Percentiles rank a stretch among this genome's conserved stretches.
Evolutionary conservation across 2,329 filamentous ascomycete species (phyloP).

Genomic region (Fusarium oligoseptatum): DNA sequence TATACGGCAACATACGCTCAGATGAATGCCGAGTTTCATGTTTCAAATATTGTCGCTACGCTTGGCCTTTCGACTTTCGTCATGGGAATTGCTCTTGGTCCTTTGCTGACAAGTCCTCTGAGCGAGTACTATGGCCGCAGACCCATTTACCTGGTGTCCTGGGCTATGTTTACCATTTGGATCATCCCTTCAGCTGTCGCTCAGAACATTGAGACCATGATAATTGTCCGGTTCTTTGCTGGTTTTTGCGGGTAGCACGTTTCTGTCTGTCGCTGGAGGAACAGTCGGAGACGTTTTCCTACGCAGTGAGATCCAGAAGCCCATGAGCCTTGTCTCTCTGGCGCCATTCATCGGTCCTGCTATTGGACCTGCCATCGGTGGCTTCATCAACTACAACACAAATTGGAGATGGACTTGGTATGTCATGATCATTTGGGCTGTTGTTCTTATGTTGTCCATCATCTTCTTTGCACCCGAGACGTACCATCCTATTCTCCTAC

Average conservation of each 20-base stretch:
- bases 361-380: conserved; percentile 33
- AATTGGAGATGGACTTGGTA: conserved; percentile 43
- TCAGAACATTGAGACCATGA: conserved; percentile 79
- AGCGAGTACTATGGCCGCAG: conserved; percentile 80
- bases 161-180: conserved; percentile 80
- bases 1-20: conserved; percentile 61
- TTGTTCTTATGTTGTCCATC: conserved; percentile 15
- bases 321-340: conserved; percentile 38
- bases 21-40: conserved; percentile 32
- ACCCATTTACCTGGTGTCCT: conserved; percentile 80
- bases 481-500: conserved; percentile 34
- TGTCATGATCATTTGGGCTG: conserved; percentile 37
- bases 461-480: conserved; percentile 37
- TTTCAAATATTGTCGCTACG: conserved; percentile 16
- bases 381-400: conserved; percentile 34
- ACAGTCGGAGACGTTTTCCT: conserved; percentile 36
- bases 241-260: conserved; percentile 54
- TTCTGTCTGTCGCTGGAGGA: conserved; percentile 37
- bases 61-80: conserved; percentile 38
- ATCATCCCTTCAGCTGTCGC: conserved; percentile 83
- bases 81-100: conserved; percentile 69
- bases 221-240: conserved; percentile 80
- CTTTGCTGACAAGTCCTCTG: conserved; percentile 69
- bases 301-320: conserved; percentile 30
- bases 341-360: conserved; percentile 37